These are phyloP conservation scores for Trichosporon asahii DNA, from an alignment of 1,284 basidiomycete genomes.

Conservation along the genomic window DNA sequence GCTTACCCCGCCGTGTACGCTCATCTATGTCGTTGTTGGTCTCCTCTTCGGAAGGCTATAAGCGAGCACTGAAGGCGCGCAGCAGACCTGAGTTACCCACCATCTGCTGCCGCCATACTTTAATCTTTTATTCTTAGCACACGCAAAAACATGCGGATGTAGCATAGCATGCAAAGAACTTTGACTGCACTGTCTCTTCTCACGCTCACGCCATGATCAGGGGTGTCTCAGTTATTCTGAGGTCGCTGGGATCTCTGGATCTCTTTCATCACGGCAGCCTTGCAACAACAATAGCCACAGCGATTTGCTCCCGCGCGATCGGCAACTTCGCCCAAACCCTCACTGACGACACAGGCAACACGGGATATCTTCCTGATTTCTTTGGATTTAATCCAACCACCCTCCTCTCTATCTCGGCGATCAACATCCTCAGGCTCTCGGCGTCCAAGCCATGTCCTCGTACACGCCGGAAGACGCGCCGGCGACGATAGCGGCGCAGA, in stretches of 20 bases:
- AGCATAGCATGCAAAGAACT: conserved; percentile 1
- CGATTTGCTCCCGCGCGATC: conserved; percentile 1
- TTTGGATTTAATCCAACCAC: not conserved
- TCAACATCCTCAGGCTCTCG: conserved; percentile 22
- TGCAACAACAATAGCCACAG: not conserved
- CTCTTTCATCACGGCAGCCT: no score
- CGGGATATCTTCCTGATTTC: not conserved
- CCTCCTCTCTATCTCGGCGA: conserved; percentile 5
- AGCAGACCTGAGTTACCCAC: not conserved
- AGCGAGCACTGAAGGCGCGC: not conserved
- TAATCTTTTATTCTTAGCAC: not conserved
- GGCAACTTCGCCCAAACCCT: not conserved
- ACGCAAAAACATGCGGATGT: not conserved
- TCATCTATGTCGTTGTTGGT: conserved; percentile 70
- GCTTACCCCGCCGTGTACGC: conserved; percentile 75
- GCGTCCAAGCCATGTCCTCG: conserved; percentile 22
- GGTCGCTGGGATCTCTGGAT: no score
- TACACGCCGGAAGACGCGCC: conserved; percentile 23
- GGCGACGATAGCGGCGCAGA: conserved; percentile 20
- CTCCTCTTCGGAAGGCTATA: conserved; percentile 53
- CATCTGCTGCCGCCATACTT: not conserved
- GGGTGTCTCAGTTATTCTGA: no score
- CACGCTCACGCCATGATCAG: no score
- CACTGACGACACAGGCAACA: not conserved
- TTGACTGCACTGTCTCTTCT: not conserved